Evolutionary conservation across 2,329 filamentous ascomycete genomes (phyloP).

Genomic region (Colletotrichum sansevieriae): DNA sequence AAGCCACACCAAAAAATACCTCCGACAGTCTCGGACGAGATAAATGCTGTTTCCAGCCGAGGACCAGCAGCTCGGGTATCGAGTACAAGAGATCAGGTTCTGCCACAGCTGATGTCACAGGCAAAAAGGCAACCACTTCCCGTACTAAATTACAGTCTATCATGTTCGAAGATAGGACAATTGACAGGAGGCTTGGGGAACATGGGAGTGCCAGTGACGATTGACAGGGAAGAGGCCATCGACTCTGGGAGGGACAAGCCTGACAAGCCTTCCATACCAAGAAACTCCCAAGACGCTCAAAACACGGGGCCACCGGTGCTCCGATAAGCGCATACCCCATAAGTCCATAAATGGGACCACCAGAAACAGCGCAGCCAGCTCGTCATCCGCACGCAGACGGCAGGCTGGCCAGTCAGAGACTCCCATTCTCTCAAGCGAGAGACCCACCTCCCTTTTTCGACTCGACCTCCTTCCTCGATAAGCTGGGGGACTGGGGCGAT

Average conservation of each 20-base stretch:
- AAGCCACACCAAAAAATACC: conserved; percentile 4
- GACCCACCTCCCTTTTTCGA: conserved; percentile 33
- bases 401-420: not conserved
- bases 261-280: conserved; percentile 35
- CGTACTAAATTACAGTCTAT: not conserved
- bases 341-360: conserved; percentile 23
- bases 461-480: conserved; percentile 17
- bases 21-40: conserved; percentile 39
- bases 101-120: conserved; percentile 26
- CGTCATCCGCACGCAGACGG: not conserved
- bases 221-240: conserved; percentile 19
- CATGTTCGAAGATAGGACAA: conserved; percentile 25
- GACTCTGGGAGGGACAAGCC: conserved; percentile 10
- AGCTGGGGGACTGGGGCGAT: conserved; percentile 6
- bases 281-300: conserved; percentile 15
- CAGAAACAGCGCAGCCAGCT: conserved; percentile 5
- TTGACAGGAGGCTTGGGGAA: conserved; percentile 27
- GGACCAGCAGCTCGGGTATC: conserved; percentile 4
- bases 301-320: conserved; percentile 27
- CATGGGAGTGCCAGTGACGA: conserved; percentile 30
- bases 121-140: not conserved
- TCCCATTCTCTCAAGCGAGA: conserved; percentile 26
- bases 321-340: conserved; percentile 35
- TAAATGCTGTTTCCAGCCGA: conserved; percentile 34
- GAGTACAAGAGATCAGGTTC: conserved; percentile 20